Evolutionary conservation across 2,329 filamentous ascomycete species (phyloP), one percentile per base, ranked within the genome.

Genomic region (Diaporthe citriasiana): DNA sequence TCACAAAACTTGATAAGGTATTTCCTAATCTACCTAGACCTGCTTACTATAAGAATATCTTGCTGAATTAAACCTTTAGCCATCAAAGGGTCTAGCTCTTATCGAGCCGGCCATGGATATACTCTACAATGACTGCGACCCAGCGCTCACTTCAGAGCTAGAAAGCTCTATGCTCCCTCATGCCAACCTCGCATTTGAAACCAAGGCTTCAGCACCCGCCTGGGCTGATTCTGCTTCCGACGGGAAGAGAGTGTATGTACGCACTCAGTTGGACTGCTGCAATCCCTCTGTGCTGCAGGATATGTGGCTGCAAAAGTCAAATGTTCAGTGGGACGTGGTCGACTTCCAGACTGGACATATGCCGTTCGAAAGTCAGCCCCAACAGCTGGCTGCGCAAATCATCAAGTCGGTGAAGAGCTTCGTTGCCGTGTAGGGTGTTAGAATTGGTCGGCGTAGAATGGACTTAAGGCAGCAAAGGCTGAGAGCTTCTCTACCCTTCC

Each of bases 301-400:
- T 47, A 25, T 47, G 12, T 80, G 77, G 77, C n/a, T n/a, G n/a
- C n/a, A n/a, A n/a, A n/a, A n/a, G n/a, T 74, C 77, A 9, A 69
- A 70, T 2, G 78, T 79, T 4, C 5, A 75, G 17, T 80, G 79
- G 78, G 70, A 79, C 8, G 74, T 80, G 6, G 53, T 78, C 10
- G 73, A 80, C 57, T 77, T 79, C 55, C 53, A 78, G 15, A 72
- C 77, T 7, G 79, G 78, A 0, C 78, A 80, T 27, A 78, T 80
- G 76, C 79, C 78, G 4, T 80, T 80, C 22, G 59, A 78, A 17
- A 80, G 78, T 35, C 72, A 76, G 25, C 79, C 79, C 38, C 7
- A 47, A n/a, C 5, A 47, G 10, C 45, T 47, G 45, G 45, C 45
- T 47, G 45, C 45, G 12, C 45, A 47, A n/a, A 47, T 47, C 45